Conservation (phyloP, 2,329 filamentous ascomycete species). For the Cladosporium colombiae region DNA sequence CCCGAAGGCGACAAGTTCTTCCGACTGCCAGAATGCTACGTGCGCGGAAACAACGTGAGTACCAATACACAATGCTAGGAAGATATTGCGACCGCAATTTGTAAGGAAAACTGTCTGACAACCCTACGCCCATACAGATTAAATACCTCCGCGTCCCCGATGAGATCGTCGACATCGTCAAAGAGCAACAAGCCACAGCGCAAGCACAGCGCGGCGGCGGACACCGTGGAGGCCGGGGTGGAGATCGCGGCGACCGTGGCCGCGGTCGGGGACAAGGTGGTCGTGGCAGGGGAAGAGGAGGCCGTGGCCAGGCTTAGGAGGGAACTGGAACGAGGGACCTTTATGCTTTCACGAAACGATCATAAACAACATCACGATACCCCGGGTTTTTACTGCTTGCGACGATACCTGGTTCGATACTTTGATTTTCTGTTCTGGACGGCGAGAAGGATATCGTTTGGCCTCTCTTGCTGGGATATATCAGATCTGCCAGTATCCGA, state of each 20-base stretch:
- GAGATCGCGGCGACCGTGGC: slow-evolving; percentile 31
- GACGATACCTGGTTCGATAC: neutral
- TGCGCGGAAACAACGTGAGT: slow-evolving; percentile 92
- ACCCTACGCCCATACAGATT: slow-evolving; percentile 63
- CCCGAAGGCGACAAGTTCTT: slow-evolving; percentile 94
- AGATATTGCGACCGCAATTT: no score
- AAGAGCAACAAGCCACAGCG: slow-evolving; percentile 78
- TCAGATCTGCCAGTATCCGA: neutral
- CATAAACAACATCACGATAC: slow-evolving; percentile 14
- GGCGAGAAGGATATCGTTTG: neutral
- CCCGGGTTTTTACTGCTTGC: neutral
- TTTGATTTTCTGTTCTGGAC: neutral
- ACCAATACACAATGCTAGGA: no score
- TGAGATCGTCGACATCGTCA: slow-evolving; percentile 91
- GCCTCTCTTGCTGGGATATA: neutral
- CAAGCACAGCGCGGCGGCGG: slow-evolving; percentile 55
- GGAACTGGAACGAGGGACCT: neutral
- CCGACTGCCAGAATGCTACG: slow-evolving; percentile 88
- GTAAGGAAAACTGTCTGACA: neutral
- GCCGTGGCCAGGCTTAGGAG: neutral
- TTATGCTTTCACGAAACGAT: slow-evolving; percentile 15
- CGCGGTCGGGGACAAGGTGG: slow-evolving; percentile 33
- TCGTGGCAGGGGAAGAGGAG: slow-evolving; percentile 18
- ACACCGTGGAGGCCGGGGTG: slow-evolving; percentile 24
- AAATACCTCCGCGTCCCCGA: slow-evolving; percentile 97